Evolutionary conservation across 2,329 filamentous ascomycete genomes (phyloP).

Genomic region (Pseudocercospora ulei): DNA sequence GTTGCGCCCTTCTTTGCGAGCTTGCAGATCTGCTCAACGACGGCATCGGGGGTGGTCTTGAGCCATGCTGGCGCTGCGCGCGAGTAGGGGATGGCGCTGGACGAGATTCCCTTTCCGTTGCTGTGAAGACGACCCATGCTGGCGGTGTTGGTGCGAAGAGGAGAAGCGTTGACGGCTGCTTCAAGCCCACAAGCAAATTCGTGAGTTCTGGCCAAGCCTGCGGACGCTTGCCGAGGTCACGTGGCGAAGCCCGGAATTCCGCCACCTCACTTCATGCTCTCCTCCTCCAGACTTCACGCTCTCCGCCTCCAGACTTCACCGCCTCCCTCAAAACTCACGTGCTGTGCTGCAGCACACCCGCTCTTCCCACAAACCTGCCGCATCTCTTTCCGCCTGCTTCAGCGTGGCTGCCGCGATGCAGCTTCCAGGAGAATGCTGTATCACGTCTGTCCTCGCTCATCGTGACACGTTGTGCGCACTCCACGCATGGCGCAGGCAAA

Average conservation of each 20-base stretch:
- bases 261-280: conserved; percentile 1
- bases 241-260: not conserved
- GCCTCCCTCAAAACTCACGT: not conserved
- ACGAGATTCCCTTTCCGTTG: conserved; percentile 98
- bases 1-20: conserved; percentile 98
- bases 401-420: conserved; percentile 6
- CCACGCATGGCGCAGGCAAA: not conserved
- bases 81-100: conserved; percentile 94
- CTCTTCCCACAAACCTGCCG: not conserved
- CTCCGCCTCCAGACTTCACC: not conserved
- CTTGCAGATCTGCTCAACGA: conserved; percentile 98
- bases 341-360: not conserved
- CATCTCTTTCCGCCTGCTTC: not conserved
- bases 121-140: conserved; percentile 97
- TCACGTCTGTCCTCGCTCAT: conserved; percentile 3
- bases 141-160: conserved; percentile 33
- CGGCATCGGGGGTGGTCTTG: conserved; percentile 97
- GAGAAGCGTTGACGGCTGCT: conserved; percentile 17
- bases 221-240: conserved; percentile 8
- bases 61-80: conserved; percentile 87
- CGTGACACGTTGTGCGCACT: not conserved
- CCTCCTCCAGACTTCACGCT: conserved; percentile 1
- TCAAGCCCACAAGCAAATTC: no score
- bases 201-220: no score
- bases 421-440: conserved; percentile 5